Conservation (phyloP, 306 rosid species). For the Pyrus pyrifolia region DNA sequence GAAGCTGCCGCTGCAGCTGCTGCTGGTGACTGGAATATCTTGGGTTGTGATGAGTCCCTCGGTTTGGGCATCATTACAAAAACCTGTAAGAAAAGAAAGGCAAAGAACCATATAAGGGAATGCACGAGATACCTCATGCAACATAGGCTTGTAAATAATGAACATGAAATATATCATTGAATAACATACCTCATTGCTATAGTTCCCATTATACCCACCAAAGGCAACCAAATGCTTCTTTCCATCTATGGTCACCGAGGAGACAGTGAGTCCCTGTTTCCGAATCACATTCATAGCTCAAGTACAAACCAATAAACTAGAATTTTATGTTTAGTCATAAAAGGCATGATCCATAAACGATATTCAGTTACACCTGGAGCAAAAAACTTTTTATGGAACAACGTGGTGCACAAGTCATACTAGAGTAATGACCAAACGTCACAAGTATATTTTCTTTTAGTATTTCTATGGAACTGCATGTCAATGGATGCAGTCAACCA, state of each 20-base stretch:
- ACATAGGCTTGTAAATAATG: neutral
- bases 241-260: conserved; percentile 60
- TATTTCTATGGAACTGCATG: neutral
- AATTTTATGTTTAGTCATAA: neutral
- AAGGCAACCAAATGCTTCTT: conserved; percentile 77
- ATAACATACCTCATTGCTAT: conserved; percentile 81
- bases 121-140: neutral
- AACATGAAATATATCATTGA: neutral
- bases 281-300: conserved; percentile 16
- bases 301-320: conserved; percentile 15
- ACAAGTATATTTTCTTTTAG: neutral
- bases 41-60: conserved; percentile 50
- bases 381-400: neutral
- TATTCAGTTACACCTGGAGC: conserved; percentile 4
- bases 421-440: neutral
- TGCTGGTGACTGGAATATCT: conserved; percentile 92
- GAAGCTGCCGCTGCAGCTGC: conserved; percentile 99
- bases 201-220: conserved; percentile 92
- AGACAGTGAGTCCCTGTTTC: conserved; percentile 76
- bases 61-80: conserved; percentile 81
- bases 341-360: conserved; percentile 6
- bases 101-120: conserved; percentile 2
- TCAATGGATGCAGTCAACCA: neutral
- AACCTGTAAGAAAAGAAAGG: conserved; percentile 39
- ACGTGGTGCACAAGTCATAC: neutral